Conservation (phyloP, 768 basidiomycete genomes). For the Artomyces pyxidatus region DNA sequence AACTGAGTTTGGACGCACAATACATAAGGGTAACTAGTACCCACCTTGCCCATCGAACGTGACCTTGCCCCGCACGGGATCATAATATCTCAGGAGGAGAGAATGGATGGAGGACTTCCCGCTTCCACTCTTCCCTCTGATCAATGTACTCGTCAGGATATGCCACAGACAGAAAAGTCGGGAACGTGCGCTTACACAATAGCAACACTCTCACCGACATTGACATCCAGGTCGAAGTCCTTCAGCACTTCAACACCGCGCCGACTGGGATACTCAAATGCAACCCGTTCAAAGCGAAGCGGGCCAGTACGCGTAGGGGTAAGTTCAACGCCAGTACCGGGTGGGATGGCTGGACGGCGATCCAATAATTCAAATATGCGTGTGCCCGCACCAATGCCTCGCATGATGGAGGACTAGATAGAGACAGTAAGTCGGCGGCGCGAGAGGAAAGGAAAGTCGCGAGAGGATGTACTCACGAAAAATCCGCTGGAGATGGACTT, state of each 20-base stretch:
- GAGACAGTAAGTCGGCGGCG: slow-evolving; percentile 2
- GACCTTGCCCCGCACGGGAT: slow-evolving; percentile 74
- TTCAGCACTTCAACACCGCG: slow-evolving; percentile 74
- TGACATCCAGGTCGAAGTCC: slow-evolving; percentile 73
- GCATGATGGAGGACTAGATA: slow-evolving; percentile 89
- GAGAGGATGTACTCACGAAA: slow-evolving; percentile 25
- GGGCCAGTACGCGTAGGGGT: slow-evolving; percentile 50
- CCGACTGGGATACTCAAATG: slow-evolving; percentile 87
- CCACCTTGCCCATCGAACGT: slow-evolving; percentile 81
- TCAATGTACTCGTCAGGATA: neutral
- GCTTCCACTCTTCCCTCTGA: slow-evolving; percentile 84
- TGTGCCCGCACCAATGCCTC: slow-evolving; percentile 86
- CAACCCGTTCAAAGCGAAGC: slow-evolving; percentile 75
- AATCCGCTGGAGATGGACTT: slow-evolving; percentile 25
- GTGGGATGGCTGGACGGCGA: slow-evolving; percentile 64
- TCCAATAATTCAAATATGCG: slow-evolving; percentile 94
- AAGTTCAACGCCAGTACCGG: slow-evolving; percentile 52
- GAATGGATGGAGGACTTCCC: slow-evolving; percentile 93
- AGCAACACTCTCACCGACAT: slow-evolving; percentile 81
- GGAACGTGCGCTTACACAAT: slow-evolving; percentile 89
- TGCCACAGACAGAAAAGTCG: slow-evolving; percentile 1
- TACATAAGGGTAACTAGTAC: slow-evolving; percentile 11
- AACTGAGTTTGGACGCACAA: neutral
- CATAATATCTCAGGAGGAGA: slow-evolving; percentile 82
- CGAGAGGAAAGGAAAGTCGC: neutral